Evolutionary conservation across 257 asterid genomes (phyloP), one percentile per base, ranked within the genome.

Genomic region (Voacanga thouarsii): DNA sequence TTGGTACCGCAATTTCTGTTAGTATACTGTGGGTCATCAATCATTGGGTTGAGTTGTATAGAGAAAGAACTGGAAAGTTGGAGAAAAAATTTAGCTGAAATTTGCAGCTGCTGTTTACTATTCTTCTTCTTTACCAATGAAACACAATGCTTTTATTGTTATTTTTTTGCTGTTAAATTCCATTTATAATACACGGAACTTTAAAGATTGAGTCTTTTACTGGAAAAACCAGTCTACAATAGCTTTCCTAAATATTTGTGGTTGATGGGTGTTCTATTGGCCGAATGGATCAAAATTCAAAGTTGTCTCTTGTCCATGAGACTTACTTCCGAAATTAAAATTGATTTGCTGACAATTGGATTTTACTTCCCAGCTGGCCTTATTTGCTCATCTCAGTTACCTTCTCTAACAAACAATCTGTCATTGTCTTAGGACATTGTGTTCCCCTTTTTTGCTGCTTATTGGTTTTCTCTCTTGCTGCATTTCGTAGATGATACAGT

Each of bases 21-120:
- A 93, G 99, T 81, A 81, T 90, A 67, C 41, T 90, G 86, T 95
- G 98, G 99, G 76, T 95, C 80, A 68, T 85, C 7, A 95, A 95
- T 84, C 93, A 85, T 73, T 95, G 97, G 98, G 65, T 85, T 73
- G 89, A 86, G 56, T 82, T 91, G 84, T 95, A 82, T 76, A 82
- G 84, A 37, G 93, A 88, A 79, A 89, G 78, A 83, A 85, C 28
- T 77, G 76, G 74, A 72, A 78, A 76, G 61, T 56, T 45, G 14
- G 90, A 79, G 59, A 84, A 82, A 82, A 89, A 94, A 83, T 80
- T 80, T 83, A 82, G 85, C 23, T 94, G 57, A 78, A 53, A 15
- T 77, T 67, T 67, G 64, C 43, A 5, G 12, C 23, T 47, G 44
- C 4, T 59, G 0, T 49, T 44, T 50, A 53, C 56, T 55, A 12